Conservation (phyloP, 352 stramenopile species). For the Phytopythium cucurbitacearum region DNA sequence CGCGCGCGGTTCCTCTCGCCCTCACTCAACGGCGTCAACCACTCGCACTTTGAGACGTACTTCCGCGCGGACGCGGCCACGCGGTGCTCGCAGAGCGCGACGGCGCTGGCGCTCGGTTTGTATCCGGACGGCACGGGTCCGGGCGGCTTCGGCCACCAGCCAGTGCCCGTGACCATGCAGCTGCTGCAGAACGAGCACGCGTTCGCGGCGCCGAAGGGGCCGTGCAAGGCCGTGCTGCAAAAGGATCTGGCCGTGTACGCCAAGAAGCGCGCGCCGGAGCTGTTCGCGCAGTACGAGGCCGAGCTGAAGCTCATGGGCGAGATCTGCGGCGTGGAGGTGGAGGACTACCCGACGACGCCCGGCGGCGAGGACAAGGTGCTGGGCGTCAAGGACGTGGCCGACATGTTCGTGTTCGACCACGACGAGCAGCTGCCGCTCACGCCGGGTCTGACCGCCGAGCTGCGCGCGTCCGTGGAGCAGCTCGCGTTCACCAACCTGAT, state of each 20-base stretch:
- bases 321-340: constrained; percentile 55
- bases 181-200: constrained; percentile 79
- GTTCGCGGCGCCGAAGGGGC: constrained; percentile 78
- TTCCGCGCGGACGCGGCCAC: constrained; percentile 79
- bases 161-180: constrained; percentile 84
- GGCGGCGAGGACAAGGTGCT: constrained; percentile 71
- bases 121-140: constrained; percentile 81
- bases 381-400: constrained; percentile 76
- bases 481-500: constrained; percentile 82
- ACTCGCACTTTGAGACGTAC: constrained; percentile 82
- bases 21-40: constrained; percentile 63
- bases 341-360: constrained; percentile 45
- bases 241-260: constrained; percentile 59
- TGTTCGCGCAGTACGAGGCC: constrained; percentile 53
- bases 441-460: constrained; percentile 46
- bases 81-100: constrained; percentile 76
- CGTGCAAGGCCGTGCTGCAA: constrained; percentile 45
- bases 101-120: constrained; percentile 66
- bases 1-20: constrained; percentile 51
- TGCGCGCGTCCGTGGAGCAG: constrained; percentile 51
- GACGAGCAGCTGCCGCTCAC: constrained; percentile 55
- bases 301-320: constrained; percentile 49
- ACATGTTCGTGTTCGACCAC: constrained; percentile 82
- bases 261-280: constrained; percentile 38
- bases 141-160: constrained; percentile 54